Percentiles rank a stretch among this genome's conserved stretches.
These are phyloP conservation scores for Colletotrichum sp. DNA, from an alignment of 2,329 filamentous ascomycete genomes.

Conservation along the genomic window DNA sequence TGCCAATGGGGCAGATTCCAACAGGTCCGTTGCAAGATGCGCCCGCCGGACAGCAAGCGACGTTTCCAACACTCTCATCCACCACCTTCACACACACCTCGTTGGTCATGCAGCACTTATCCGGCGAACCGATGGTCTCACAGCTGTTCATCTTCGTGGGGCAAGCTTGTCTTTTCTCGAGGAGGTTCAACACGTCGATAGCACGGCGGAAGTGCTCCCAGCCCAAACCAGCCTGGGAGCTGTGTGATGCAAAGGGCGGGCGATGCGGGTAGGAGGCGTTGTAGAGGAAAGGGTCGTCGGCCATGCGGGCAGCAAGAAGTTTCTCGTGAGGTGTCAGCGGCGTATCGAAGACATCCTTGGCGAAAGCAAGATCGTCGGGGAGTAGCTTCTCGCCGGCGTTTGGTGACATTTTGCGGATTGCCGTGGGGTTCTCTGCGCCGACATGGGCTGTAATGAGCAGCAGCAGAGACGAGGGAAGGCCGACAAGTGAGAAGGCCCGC, in stretches of 20 bases:
- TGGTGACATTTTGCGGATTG: slow-evolving; percentile 73
- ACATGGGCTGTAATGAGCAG: slow-evolving; percentile 47
- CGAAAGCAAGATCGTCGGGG: slow-evolving; percentile 66
- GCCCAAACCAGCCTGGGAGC: slow-evolving; percentile 27
- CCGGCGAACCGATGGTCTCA: slow-evolving; percentile 64
- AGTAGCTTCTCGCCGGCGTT: slow-evolving; percentile 78
- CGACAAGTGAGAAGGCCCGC: slow-evolving; percentile 41
- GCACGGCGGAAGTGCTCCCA: slow-evolving; percentile 46
- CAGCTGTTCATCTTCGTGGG: slow-evolving; percentile 71
- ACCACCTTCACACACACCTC: slow-evolving; percentile 70
- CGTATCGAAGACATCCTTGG: slow-evolving; percentile 19
- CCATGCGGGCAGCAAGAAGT: slow-evolving; percentile 33
- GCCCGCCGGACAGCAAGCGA: slow-evolving; percentile 78
- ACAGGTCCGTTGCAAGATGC: slow-evolving; percentile 68
- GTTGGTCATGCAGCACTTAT: slow-evolving; percentile 74
- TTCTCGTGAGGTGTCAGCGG: slow-evolving; percentile 31
- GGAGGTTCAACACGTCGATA: slow-evolving; percentile 48
- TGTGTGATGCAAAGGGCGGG: slow-evolving; percentile 58
- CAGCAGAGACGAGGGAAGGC: slow-evolving; percentile 49
- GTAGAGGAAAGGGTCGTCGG: slow-evolving; percentile 21
- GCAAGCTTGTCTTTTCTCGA: slow-evolving; percentile 69
- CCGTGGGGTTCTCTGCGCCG: slow-evolving; percentile 55
- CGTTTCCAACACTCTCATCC: slow-evolving; percentile 67
- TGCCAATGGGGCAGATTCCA: slow-evolving; percentile 63
- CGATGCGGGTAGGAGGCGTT: slow-evolving; percentile 37